Conservation (phyloP, 768 basidiomycete species). For the Tylopilus sp. region DNA sequence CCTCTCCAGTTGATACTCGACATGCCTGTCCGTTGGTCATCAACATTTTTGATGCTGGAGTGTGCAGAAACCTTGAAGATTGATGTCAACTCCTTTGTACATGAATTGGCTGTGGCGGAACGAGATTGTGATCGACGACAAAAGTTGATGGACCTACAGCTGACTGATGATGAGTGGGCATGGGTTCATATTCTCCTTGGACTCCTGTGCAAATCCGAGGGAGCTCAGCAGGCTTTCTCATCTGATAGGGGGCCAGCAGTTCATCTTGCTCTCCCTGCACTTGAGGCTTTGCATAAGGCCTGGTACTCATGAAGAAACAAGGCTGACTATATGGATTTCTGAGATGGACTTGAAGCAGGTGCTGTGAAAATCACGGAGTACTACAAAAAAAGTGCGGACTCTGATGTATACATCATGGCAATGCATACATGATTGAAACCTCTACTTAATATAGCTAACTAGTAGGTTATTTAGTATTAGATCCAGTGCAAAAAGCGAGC, state of each 20-base stretch:
- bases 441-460: not conserved
- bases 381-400: not conserved
- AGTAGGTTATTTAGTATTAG: not conserved
- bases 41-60: not conserved
- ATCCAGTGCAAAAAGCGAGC: not conserved
- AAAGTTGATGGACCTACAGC: not conserved
- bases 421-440: not conserved
- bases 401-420: not conserved
- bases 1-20: slow-evolving; percentile 1
- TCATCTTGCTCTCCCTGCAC: not conserved
- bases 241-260: not conserved
- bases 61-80: not conserved
- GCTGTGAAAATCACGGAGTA: not conserved
- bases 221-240: not conserved
- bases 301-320: not conserved
- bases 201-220: not conserved
- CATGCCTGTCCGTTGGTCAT: not conserved
- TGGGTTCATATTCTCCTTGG: not conserved
- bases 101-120: not conserved
- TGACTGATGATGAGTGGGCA: not conserved
- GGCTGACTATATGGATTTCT: not conserved
- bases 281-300: not conserved
- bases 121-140: not conserved
- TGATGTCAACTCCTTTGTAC: not conserved
- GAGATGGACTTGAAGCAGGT: not conserved